phyloP scores from a whole-genome alignment of 2,329 filamentous ascomycete genomes.

The Cytospora chrysosperma region DNA sequence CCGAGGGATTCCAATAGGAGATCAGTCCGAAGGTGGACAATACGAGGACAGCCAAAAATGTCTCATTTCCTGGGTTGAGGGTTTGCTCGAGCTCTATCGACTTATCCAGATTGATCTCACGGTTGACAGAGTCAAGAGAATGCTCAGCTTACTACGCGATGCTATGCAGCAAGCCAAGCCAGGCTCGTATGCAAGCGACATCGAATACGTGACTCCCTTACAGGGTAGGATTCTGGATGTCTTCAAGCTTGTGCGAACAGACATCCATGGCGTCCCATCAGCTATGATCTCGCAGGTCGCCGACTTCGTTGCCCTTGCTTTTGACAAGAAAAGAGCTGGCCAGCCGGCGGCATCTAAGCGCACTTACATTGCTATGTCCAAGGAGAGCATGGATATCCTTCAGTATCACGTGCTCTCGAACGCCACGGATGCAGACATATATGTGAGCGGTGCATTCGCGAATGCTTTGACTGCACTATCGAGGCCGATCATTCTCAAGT shows the following conservation, averaged over 20 bases:
- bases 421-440: constrained; percentile 64
- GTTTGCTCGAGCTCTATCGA: constrained; percentile 74
- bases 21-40: constrained; percentile 42
- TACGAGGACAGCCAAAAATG: constrained; percentile 73
- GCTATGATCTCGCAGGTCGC: constrained; percentile 69
- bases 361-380: constrained; percentile 88
- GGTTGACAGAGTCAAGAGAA: constrained; percentile 60
- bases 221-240: constrained; percentile 69
- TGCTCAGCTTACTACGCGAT: constrained; percentile 68
- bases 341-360: constrained; percentile 52
- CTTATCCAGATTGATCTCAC: constrained; percentile 66
- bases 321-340: constrained; percentile 41
- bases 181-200: constrained; percentile 67
- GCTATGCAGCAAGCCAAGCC: constrained; percentile 70
- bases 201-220: constrained; percentile 70
- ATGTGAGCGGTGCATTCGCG: constrained; percentile 64
- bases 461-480: constrained; percentile 66
- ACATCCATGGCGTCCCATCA: constrained; percentile 63
- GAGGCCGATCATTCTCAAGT: constrained; percentile 74
- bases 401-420: constrained; percentile 60
- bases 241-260: constrained; percentile 65
- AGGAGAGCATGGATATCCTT: constrained; percentile 72
- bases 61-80: constrained; percentile 78
- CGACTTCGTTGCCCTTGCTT: constrained; percentile 70
- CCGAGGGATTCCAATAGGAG: constrained; percentile 57